Base-by-base conservation (phyloP, 1,284 basidiomycete genomes). In the Takashimella koratensis region DNA sequence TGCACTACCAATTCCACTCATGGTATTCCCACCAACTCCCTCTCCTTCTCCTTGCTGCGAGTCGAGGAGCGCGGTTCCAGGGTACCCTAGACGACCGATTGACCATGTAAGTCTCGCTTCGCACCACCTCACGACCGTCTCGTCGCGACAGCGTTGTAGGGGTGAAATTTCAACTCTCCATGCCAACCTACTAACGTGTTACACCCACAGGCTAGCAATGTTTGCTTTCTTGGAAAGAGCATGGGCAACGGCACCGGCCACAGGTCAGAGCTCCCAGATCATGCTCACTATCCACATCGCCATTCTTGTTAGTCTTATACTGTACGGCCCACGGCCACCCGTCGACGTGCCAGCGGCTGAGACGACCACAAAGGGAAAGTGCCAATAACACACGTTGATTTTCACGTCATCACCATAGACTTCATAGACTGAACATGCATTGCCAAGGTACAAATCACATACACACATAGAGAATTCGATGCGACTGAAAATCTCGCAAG, bases 1-100 rank as follows among this genome's bases (percentile, higher is more conserved):
- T 99, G 51, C 95, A 99, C 73, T 98, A 98, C 73, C 95, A 99
- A 66, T 99, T 99, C 76, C 97, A 97, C 74, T 86, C 88, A 4
- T 98, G 95, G 96, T 98, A 98, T 73, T 91, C 88, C 11, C 87
- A 92, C 59, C 90, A 95, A 64, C 73, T 96, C n/a, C 91, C 93
- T 0, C 85, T 95, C 65, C 76, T 98, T 23, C 77, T 84, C 19
- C 30, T 36, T 8, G 30, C 30, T 8, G 30, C 30, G 8, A 36
- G 30, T 36, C 30, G 30, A 36, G 30, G 30, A 36, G 16, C 30
- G 8, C 30, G 30, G 16, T 47, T 45, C 45, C 22, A 36, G 36
- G 42, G 19, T 20, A n/a, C 23, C 21, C 21, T 39, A 19, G 3
- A 45, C 16, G 30, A 36, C 16, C 30, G 30, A 36, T 41, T 19